Conservation (phyloP, 352 stramenopile species). For the Phytopythium cucurbitacearum region DNA sequence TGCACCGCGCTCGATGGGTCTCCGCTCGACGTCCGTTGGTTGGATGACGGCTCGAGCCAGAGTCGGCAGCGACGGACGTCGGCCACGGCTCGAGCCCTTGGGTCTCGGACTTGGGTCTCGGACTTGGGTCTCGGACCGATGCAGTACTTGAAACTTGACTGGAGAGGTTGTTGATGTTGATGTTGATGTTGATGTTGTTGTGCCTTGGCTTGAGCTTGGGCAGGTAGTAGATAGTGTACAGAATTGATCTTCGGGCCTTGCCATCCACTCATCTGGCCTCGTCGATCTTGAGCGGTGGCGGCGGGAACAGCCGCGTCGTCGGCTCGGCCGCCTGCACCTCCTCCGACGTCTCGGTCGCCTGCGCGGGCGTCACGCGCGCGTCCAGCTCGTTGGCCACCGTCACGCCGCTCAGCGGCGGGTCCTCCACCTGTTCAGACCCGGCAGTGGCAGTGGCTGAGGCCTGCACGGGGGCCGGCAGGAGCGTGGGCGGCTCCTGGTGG, state of each 20-base stretch:
- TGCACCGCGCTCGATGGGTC: too few relatives aligned
- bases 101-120: too few relatives aligned
- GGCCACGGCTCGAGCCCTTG: too few relatives aligned
- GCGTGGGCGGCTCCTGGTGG: conserved; percentile 45
- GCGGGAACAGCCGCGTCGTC: conserved; percentile 1
- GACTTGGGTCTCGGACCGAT: too few relatives aligned
- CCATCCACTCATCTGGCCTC: background rate
- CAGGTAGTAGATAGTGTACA: too few relatives aligned
- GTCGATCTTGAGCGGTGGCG: background rate
- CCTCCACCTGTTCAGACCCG: conserved; percentile 20
- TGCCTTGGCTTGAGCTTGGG: too few relatives aligned
- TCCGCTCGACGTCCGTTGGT: too few relatives aligned
- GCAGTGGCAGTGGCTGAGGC: conserved; percentile 16
- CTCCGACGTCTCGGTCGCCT: background rate
- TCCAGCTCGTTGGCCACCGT: background rate
- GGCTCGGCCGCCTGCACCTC: background rate
- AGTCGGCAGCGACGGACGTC: too few relatives aligned
- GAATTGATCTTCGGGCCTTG: background rate
- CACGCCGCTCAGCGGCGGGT: conserved; percentile 5
- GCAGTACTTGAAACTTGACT: too few relatives aligned
- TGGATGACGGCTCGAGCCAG: too few relatives aligned
- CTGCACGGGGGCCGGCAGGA: conserved; percentile 29
- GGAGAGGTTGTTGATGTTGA: too few relatives aligned
- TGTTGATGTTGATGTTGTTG: too few relatives aligned
- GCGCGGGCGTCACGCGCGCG: conserved; percentile 12